Base-by-base conservation (phyloP, 495 filamentous ascomycete genomes). In the Xylaria palmicola region DNA sequence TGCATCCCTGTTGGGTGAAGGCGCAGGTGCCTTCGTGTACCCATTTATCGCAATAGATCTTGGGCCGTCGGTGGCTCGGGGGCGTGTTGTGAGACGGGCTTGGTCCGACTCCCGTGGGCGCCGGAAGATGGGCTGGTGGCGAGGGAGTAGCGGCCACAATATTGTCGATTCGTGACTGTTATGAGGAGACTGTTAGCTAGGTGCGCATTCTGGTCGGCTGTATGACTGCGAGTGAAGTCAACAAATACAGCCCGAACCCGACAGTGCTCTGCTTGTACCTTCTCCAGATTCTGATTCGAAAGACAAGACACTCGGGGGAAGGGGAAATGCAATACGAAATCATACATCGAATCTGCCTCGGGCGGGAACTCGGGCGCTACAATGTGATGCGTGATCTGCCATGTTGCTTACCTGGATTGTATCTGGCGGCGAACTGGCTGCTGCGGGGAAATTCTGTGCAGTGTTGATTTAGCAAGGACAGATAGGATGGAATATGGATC, bases 21-120 rank as follows among this genome's bases (percentile, higher is more conserved):
- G 89, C 89, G 72, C 92, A 97, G 52, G 88, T 84, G 32, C 92
- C 92, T 45, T 86, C 86, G 61, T 88, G 86, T 43, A 96, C 85
- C 90, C 90, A 97, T 72, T 91, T 89, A 36, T 89, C 90, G 76
- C 92, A 96, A 72, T 88, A 94, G 48, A 86, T 75, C 69, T 97
- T 97, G 19, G 62, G 61, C 17, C 70, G 70, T 20, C 65, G 60
- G 48, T 63, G 68, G 6, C 34, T 6, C 0, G 26, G 32, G 24
- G 57, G 36, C 4, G 37, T 12, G 27, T 22, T 34, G 8, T 32
- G 12, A 20, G 30, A 40, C 3, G 60, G 36, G 6, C 34, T 43
- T 6, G 44, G 36, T n/a, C 61, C 60, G 12, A 36, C 12, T 19
- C 55, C 56, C 20, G n/a, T 36, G 48, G 34, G 30, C 9, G 43